These are phyloP conservation scores for Globisporangium rhizosaccharum DNA, from an alignment of 352 stramenopile species.

Conservation along the genomic window DNA sequence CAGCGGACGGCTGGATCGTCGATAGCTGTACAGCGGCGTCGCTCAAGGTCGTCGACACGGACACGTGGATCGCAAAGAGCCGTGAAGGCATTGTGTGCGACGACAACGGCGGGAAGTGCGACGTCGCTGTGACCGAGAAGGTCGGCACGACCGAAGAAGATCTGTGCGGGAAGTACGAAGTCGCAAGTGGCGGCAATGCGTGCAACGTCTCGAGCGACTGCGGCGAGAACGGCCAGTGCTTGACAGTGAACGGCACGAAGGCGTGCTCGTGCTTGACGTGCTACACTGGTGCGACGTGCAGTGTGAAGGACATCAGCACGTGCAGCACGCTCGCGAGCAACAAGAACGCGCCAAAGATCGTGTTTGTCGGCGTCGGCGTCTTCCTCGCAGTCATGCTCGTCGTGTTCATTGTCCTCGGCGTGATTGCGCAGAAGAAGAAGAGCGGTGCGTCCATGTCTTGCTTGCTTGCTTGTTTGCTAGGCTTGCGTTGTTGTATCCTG, in stretches of 20 bases:
- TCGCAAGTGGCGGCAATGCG: conserved; percentile 53
- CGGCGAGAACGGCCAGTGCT: conserved; percentile 69
- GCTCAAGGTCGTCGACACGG: conserved; percentile 51
- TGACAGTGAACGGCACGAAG: conserved; percentile 51
- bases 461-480: conserved; percentile 6
- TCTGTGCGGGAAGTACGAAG: conserved; percentile 68
- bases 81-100: conserved; percentile 72
- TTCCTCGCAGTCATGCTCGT: conserved; percentile 76
- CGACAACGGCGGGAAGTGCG: conserved; percentile 52
- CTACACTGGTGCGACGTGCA: conserved; percentile 75
- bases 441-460: conserved; percentile 31
- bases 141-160: conserved; percentile 70
- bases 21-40: conserved; percentile 40
- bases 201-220: conserved; percentile 66
- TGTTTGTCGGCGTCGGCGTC: conserved; percentile 63
- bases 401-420: conserved; percentile 64
- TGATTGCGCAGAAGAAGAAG: conserved; percentile 71
- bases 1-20: conserved; percentile 56
- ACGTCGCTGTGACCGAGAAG: conserved; percentile 42
- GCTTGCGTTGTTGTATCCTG: conserved; percentile 5
- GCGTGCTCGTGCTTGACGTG: conserved; percentile 70
- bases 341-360: conserved; percentile 50
- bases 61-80: conserved; percentile 69
- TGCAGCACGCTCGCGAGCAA: conserved; percentile 65
- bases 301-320: conserved; percentile 61